phyloP scores from a whole-genome alignment of 2,329 filamentous ascomycete species.

The Trichoderma koningiopsis region DNA sequence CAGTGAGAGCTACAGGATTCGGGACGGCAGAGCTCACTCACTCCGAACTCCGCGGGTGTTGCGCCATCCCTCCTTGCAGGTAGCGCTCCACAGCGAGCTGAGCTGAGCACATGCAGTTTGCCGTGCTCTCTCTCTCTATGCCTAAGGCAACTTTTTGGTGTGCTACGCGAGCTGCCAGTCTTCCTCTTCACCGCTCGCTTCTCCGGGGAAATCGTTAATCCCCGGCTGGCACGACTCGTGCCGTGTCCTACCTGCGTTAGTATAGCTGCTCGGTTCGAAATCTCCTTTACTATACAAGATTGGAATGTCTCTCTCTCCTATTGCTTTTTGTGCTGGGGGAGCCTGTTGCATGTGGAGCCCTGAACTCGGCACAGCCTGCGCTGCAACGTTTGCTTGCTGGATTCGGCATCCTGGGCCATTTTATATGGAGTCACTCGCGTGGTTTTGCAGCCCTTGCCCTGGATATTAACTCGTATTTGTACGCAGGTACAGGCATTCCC shows the following conservation, averaged over 20 bases:
- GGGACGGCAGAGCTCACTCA: background rate
- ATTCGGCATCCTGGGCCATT: background rate
- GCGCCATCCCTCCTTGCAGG: background rate
- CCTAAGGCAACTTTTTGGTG: background rate
- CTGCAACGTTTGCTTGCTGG: background rate
- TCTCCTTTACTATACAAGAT: background rate
- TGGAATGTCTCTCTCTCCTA: background rate
- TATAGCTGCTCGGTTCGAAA: background rate
- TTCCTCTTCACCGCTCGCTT: background rate
- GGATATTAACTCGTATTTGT: conserved; percentile 12
- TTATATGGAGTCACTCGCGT: background rate
- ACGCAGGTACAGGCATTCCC: background rate
- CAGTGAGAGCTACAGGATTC: background rate
- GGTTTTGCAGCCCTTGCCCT: conserved; percentile 11
- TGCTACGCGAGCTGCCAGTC: background rate
- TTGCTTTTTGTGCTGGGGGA: background rate
- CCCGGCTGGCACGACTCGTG: background rate
- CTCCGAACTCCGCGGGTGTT: background rate
- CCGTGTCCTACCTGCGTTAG: background rate
- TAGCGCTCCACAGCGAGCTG: background rate
- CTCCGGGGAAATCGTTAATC: background rate
- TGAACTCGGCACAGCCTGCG: background rate
- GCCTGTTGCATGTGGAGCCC: background rate
- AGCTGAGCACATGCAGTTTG: background rate
- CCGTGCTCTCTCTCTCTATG: background rate